Base-by-base conservation (phyloP, 1,284 basidiomycete genomes). In the Cystobasidiaceae sp. region DNA sequence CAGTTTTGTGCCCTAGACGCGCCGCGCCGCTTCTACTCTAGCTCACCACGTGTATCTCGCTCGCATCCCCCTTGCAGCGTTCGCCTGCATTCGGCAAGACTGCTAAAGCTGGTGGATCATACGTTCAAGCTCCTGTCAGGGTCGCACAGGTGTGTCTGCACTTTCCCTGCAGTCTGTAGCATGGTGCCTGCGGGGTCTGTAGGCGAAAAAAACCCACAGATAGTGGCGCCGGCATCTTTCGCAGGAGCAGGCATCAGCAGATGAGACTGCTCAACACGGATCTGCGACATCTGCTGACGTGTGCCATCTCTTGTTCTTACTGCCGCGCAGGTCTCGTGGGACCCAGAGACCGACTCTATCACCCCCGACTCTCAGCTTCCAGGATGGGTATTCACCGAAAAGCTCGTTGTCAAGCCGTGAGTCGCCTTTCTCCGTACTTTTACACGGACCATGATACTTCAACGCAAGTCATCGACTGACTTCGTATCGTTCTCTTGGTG, bases 351-450 rank as follows among this genome's bases (percentile, higher is more conserved):
- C 25, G 84, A 88, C 75, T 79, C 85, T 32, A 86, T 96, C 81
- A 90, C 88, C 41, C 84, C 90, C 62, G 88, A 88, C 70, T 81
- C 79, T 56, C 82, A 85, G 74, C 82, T 92, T 67, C 89, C 88
- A 49, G 78, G 82, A 70, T 91, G 93, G 93, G 89, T 97, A 63
- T 86, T 86, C 81, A 83, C 81, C 75, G 82, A 71, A 56, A 74
- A 74, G 70, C 72, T 74, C 62, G 73, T 74, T 48, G 72, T 68
- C 56, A 74, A 74, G 71, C 73, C 73, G 67, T 68, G 32, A 9
- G 67, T 55, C 21, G 8, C 1, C 19, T 8, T 41, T 19, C 34
- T 21, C 7, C 19, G 33, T 33, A 3, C n/a, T 43, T 43, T 57
- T 3, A 11, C 4, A 27, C 25, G n/a, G 21, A 13, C 37, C 13